Percentiles rank a stretch among this genome's conserved stretches.
Evolutionary conservation across 2,329 filamentous ascomycete genomes (phyloP).

Genomic region (Colletotrichum australisinense): DNA sequence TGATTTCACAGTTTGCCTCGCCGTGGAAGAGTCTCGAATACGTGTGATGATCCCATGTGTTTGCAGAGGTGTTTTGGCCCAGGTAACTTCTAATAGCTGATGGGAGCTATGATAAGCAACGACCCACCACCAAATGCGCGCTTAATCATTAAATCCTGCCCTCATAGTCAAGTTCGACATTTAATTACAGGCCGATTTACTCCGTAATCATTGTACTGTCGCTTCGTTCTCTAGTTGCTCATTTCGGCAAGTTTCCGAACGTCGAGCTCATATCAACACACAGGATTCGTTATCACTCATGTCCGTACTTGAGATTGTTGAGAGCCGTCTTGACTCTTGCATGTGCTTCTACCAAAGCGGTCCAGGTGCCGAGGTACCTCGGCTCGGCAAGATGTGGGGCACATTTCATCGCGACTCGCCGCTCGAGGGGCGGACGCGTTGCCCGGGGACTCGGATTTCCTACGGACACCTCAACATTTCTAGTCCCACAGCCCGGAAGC

Average conservation of each 20-base stretch:
- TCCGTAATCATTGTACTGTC: not conserved
- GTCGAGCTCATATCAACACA: no score
- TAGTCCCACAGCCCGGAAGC: not conserved
- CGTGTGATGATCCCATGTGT: no score
- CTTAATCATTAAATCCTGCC: no score
- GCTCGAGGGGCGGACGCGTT: not conserved
- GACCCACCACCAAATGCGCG: no score
- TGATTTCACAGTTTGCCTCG: no score
- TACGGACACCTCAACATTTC: no score
- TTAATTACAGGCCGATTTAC: no score
- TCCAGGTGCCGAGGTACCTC: constrained; percentile 23
- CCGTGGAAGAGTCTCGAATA: no score
- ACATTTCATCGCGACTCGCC: not conserved
- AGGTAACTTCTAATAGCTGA: no score
- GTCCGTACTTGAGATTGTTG: not conserved
- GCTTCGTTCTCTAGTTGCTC: not conserved
- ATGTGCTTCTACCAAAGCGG: constrained; percentile 5
- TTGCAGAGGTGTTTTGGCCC: no score
- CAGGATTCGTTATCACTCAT: not conserved
- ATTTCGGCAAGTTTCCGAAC: not conserved
- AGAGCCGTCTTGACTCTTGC: not conserved
- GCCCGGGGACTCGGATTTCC: not conserved
- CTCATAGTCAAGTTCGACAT: not conserved
- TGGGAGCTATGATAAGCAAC: no score
- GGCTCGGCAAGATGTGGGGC: constrained; percentile 18